Base-by-base conservation (phyloP, 1,284 basidiomycete genomes). In the Trichosporon faecale region DNA sequence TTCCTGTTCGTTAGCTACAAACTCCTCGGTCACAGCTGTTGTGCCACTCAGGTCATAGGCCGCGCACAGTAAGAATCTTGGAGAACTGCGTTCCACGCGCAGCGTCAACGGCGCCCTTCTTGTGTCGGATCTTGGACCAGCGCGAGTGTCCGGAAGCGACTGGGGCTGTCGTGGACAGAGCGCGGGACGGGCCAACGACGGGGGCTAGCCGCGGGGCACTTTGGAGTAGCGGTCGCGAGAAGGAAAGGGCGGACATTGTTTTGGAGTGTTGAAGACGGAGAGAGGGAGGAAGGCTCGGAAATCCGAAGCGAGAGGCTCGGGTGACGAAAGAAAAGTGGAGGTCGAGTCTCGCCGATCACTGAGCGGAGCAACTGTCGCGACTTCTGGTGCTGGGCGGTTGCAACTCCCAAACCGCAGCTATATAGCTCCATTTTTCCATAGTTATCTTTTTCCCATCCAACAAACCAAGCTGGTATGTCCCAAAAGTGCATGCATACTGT, bases 41-140 rank as follows among this genome's bases (percentile, higher is more conserved):
- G 11, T 14, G 37, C 37, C 37, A 12, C n/a, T n/a, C 37, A 40
- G 16, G 12, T 40, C 37, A 12, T 16, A 14, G 11, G 11, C 12
- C 8, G 78, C 89, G 70, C 79, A 91, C 91, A 72, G 86, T 85
- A 70, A 85, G 87, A 5, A 89, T 86, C 75, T 86, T 88, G 52
- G 87, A 86, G 68, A 89, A 91, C 12, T 89, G 70, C 37, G 85
- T 84, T 63, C 89, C 88, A 78, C 88, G 90, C 77, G 88, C 87
- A 2, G 86, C 85, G 78, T 94, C 92, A 67, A 87, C 89, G 2
- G 86, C 85, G 12, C 91, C 92, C 77, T 94, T 94, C 76, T 87
- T 88, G 72, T 91, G 88, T 79, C 92, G 90, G 80, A 94, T 94
- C 86, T 94, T 94, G 2, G 91, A 92, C 92, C 92, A 94, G 67